phyloP scores from a whole-genome alignment of 768 basidiomycete species.

The Leccinum rimulosum region DNA sequence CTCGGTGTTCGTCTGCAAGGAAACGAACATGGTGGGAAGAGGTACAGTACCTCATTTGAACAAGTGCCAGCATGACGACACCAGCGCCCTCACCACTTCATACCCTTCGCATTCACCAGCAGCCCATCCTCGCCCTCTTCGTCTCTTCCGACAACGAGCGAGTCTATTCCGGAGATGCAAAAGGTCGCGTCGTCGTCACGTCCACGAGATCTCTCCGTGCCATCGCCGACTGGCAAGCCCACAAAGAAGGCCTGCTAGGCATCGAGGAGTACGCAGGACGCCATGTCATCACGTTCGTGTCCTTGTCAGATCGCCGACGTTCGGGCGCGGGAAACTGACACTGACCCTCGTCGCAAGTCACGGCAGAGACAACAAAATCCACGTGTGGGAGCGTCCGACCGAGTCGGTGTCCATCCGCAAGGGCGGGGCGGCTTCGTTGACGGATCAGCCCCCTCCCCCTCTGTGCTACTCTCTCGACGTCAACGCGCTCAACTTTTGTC shows the following conservation, averaged over 20 bases:
- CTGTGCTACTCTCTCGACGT: constrained; percentile 75
- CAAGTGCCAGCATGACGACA: not conserved
- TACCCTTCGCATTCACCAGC: constrained; percentile 69
- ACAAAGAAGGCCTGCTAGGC: constrained; percentile 73
- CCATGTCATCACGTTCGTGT: constrained; percentile 72
- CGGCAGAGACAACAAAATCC: constrained; percentile 82
- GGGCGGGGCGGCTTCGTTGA: constrained; percentile 54
- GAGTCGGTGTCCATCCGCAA: constrained; percentile 48
- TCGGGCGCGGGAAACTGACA: not conserved
- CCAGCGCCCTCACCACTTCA: constrained; percentile 63
- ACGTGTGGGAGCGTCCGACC: constrained; percentile 61
- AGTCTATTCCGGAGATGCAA: constrained; percentile 82
- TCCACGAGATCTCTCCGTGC: constrained; percentile 77
- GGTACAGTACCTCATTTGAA: too few species aligned
- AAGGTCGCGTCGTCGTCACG: constrained; percentile 74
- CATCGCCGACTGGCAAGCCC: constrained; percentile 73
- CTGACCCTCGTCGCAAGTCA: constrained; percentile 43
- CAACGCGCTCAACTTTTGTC: constrained; percentile 93
- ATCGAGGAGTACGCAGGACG: constrained; percentile 66
- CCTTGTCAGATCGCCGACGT: not conserved
- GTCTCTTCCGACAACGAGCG: constrained; percentile 74
- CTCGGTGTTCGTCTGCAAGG: too few species aligned
- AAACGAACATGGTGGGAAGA: too few species aligned
- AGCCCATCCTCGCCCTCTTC: constrained; percentile 56
- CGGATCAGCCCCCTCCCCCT: constrained; percentile 47